Base-by-base conservation (phyloP, 805 yeast species). In the Danielia oregonensis region DNA sequence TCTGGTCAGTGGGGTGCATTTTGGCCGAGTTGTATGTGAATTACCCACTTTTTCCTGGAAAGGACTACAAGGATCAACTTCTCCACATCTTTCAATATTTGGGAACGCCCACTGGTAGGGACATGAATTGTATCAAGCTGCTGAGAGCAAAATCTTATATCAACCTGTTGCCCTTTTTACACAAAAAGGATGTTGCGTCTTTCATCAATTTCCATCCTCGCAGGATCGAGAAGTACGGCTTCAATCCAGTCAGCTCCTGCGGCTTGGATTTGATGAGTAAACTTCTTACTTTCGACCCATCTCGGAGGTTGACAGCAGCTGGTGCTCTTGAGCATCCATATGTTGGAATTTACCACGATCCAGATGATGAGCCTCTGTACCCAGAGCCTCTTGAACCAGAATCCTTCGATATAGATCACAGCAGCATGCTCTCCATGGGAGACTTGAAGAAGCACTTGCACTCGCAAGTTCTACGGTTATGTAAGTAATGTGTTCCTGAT, bases 321-420 rank as follows among this genome's bases (percentile, higher is more conserved):
- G 32, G 33, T 4, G 48, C 50, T 4, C 31, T 46, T 21, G 15
- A 27, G 12, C 50, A 46, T 59, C 93, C 93, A 7, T 93, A 93
- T 61, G 67, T 93, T 63, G 85, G 87, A 17, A 96, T 96, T 9
- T 93, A 91, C 61, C 98, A 93, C 59, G 98, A 93, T 55, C 96
- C 43, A 3, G 18, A 36, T 9, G 42, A 41, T 17, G 50, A 46
- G 30, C 50, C 50, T 2, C 36, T 31, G 15, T 31, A 48, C 1
- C 32, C 29, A 9, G 37, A 40, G 12, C 32, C 27, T 17, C 36
- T 46, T 18, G 42, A 37, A 17, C 46, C 46, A 11, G 43, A 42
- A 7, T 36, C 33, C n/a, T 42, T 43, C 33, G 50, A 43, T 34
- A 35, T 37, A 16, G 35, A 39, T 22, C 29, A 33, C 19, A 43